Conservation (phyloP, 2,329 filamentous ascomycete genomes). For the Ramichloridium luteum region DNA sequence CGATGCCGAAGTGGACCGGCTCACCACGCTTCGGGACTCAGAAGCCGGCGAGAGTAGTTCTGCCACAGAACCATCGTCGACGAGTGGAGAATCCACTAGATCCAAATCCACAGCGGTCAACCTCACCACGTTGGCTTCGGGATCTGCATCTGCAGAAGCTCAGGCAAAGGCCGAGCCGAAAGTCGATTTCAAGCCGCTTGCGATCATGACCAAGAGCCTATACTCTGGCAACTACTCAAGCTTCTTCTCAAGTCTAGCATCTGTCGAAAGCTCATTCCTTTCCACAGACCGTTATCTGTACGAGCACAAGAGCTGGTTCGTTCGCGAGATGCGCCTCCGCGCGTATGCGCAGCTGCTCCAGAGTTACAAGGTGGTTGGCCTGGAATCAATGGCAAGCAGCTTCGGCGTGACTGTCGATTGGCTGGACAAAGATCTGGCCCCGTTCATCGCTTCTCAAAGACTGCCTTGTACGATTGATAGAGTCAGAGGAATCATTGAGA, state of each 20-base stretch:
- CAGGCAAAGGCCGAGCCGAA: constrained; percentile 68
- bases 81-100: constrained; percentile 27
- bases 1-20: constrained; percentile 66
- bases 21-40: constrained; percentile 69
- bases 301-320: constrained; percentile 94
- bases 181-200: constrained; percentile 79
- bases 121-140: constrained; percentile 63
- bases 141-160: constrained; percentile 40
- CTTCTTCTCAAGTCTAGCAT: constrained; percentile 81
- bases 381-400: constrained; percentile 92
- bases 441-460: constrained; percentile 88
- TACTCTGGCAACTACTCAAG: constrained; percentile 90
- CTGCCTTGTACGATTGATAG: constrained; percentile 97
- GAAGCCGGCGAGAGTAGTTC: constrained; percentile 70
- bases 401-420: constrained; percentile 97
- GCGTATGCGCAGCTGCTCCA: constrained; percentile 95
- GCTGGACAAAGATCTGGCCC: constrained; percentile 86
- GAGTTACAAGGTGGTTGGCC: constrained; percentile 92
- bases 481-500: constrained; percentile 94
- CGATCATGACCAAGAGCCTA: constrained; percentile 76
- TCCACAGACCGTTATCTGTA: constrained; percentile 88
- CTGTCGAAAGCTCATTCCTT: constrained; percentile 87
- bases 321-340: constrained; percentile 92
- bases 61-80: constrained; percentile 30
- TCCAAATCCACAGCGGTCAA: constrained; percentile 64